Base-by-base conservation (phyloP, 108 stramenopile species). In the Schizochytrium sp. region DNA sequence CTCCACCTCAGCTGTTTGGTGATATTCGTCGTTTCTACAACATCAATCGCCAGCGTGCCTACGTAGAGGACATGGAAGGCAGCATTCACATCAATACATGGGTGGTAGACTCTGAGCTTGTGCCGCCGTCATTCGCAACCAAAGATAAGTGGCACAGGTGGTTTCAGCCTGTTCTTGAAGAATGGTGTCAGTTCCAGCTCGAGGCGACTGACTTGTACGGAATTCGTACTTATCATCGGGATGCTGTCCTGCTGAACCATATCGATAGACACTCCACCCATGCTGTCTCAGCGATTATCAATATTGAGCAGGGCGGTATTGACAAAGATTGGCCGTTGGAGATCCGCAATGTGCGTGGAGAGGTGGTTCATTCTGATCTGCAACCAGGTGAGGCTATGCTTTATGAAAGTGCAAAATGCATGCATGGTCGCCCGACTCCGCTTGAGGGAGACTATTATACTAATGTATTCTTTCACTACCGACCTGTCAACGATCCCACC, bases 151-250 rank as follows among this genome's bases (percentile, higher is more conserved):
- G 95, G 94, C 96, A 97, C 69, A 46, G 50, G 8, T 90, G 94
- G 47, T 89, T 97, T 87, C 93, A 89, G 47, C 92, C 91, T 44
- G 89, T 96, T 59, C 95, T 97, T 17, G 91, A 95, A 73, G 94
- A 91, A 45, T 97, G 97, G 97, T 56, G 55, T 4, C 56, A 45
- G 40, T 93, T 94, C n/a, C 88, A 91, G 56, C 93, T 98, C 38
- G 97, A 96, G 88, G 93, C 95, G 88, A 98, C 97, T 4, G 95
- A 95, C 87, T 92, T 97, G 91, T 98, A 98, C 89, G 97, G 97
- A 56, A 91, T 98, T 5, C 94, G 97, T 44, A 93, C 94, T 55
- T 98, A 98, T 89, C 93, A 95, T 72, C 88, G 94, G 60, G 97
- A 96, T 15, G 95, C 96, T 50, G 90, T 95, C 46, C 87, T 98